phyloP scores from a whole-genome alignment of 169 alveolate species.

The Cryptosporidium sp. region DNA sequence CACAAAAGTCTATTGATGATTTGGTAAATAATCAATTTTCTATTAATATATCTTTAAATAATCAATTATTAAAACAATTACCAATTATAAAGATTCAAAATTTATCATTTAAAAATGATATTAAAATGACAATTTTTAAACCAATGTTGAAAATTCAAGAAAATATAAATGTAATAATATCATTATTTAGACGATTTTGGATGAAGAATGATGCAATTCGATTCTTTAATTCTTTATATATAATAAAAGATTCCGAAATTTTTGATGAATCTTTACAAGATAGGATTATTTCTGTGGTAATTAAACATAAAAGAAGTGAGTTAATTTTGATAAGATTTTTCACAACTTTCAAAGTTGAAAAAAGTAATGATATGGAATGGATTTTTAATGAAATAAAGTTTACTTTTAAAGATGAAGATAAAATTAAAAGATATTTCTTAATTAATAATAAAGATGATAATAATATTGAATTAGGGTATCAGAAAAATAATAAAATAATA shows the following conservation, averaged over 20 bases:
- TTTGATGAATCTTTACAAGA: background rate
- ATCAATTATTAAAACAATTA: background rate
- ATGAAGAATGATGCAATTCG: background rate
- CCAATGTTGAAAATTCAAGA: background rate
- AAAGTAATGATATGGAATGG: slow-evolving; percentile 10
- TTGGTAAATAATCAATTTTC: slow-evolving; percentile 16
- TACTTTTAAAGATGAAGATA: slow-evolving; percentile 13
- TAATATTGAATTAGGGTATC: background rate
- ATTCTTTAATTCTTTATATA: slow-evolving; percentile 5
- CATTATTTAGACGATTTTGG: slow-evolving; percentile 13
- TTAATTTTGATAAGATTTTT: slow-evolving; percentile 10
- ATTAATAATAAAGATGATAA: background rate
- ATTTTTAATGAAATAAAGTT: slow-evolving; percentile 15
- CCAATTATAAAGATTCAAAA: slow-evolving; percentile 20
- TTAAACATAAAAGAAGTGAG: background rate
- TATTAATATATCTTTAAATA: background rate
- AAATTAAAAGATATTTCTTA: background rate
- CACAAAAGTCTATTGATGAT: background rate
- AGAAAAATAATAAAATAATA: background rate
- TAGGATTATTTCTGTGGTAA: background rate
- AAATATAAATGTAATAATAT: background rate
- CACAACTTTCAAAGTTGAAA: background rate
- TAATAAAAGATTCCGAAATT: background rate
- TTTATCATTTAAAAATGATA: background rate
- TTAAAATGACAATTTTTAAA: background rate